These are phyloP conservation scores for Limonium bicolor DNA, from an alignment of 148 eudicot species.

Conservation along the genomic window DNA sequence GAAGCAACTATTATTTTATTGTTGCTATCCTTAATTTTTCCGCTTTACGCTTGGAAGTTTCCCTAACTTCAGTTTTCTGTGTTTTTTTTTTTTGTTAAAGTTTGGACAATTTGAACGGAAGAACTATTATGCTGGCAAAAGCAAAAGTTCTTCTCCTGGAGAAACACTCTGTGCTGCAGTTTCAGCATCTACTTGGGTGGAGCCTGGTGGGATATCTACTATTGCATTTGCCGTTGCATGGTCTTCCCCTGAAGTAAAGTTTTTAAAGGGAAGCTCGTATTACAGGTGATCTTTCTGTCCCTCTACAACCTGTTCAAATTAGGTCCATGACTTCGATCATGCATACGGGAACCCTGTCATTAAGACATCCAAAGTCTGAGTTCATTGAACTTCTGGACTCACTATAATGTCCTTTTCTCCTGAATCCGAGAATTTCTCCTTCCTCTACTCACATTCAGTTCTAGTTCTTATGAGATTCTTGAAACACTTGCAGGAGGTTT, in stretches of 20 bases:
- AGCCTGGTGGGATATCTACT: slow-evolving; percentile 89
- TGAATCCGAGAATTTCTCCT: no score
- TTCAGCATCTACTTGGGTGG: slow-evolving; percentile 91
- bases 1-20: no score
- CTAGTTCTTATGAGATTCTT: no score
- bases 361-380: no score
- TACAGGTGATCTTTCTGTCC: slow-evolving; percentile 35
- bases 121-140: slow-evolving; percentile 57
- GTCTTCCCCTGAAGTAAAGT: slow-evolving; percentile 82
- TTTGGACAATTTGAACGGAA: slow-evolving; percentile 82
- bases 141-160: slow-evolving; percentile 77
- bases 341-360: no score
- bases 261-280: slow-evolving; percentile 77
- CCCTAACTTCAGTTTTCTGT: no score
- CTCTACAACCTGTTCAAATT: background rate
- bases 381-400: no score
- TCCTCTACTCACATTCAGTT: no score
- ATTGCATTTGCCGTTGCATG: slow-evolving; percentile 81
- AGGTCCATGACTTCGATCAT: no score
- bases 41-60: no score
- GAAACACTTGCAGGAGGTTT: slow-evolving; percentile 40
- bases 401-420: no score
- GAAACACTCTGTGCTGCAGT: slow-evolving; percentile 87
- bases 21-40: no score
- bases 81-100: slow-evolving; percentile 30